Percentiles rank a stretch among this genome's conserved stretches.
Conservation (phyloP, 768 basidiomycete species). For the Chalciporus chontae region DNA sequence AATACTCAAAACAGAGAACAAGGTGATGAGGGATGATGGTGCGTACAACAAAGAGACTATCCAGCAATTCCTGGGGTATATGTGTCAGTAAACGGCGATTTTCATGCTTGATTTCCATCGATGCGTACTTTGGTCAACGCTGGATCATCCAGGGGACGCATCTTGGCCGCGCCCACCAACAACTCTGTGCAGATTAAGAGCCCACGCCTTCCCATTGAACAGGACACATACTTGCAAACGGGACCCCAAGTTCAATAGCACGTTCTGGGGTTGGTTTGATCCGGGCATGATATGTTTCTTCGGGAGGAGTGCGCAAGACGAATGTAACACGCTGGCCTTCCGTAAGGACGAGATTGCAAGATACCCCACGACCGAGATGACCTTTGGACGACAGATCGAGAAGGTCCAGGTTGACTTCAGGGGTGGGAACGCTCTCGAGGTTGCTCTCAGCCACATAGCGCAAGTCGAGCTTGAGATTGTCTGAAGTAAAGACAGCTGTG, state of each 20-base stretch:
- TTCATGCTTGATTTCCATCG: background rate
- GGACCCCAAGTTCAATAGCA: conserved; percentile 44
- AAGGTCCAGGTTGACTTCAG: conserved; percentile 53
- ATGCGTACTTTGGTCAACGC: conserved; percentile 54
- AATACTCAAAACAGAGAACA: background rate
- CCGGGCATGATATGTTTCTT: conserved; percentile 14
- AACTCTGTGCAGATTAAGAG: conserved; percentile 32
- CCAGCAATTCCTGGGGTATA: conserved; percentile 47
- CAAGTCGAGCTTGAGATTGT: conserved; percentile 63
- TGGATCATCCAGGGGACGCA: conserved; percentile 64
- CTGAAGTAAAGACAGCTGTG: conserved; percentile 62
- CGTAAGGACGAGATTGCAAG: conserved; percentile 53
- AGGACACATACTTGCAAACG: conserved; percentile 39
- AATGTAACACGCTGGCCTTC: conserved; percentile 95
- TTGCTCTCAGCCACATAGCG: conserved; percentile 66
- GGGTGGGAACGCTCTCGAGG: conserved; percentile 46
- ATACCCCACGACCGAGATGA: conserved; percentile 67
- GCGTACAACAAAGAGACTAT: conserved; percentile 51
- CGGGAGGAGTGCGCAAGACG: conserved; percentile 69
- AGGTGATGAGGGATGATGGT: background rate
- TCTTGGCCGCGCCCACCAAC: conserved; percentile 41
- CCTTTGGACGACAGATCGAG: conserved; percentile 70
- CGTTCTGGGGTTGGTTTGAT: conserved; percentile 35
- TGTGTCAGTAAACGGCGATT: background rate
- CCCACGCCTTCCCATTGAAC: background rate